These are phyloP conservation scores for Solanum bulbocastanum DNA, from an alignment of 257 asterid genomes.

Conservation along the genomic window DNA sequence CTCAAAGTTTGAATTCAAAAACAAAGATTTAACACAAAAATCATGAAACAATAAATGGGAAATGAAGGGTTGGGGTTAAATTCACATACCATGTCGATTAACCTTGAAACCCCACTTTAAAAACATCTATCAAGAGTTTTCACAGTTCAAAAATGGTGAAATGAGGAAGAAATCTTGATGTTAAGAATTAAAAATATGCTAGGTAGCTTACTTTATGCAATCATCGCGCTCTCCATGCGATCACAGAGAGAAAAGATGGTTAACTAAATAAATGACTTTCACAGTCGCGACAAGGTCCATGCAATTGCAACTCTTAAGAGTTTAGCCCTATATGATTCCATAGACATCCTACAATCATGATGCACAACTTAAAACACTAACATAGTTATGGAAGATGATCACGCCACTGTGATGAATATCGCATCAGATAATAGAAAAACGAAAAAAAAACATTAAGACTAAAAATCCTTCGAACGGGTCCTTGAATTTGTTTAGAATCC, in stretches of 20 bases:
- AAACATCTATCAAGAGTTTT: not conserved
- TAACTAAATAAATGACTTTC: too few relatives aligned
- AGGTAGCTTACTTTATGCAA: not conserved
- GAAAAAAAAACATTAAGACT: too few relatives aligned
- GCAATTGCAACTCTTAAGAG: not conserved
- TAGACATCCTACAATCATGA: too few relatives aligned
- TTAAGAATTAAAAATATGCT: too few relatives aligned
- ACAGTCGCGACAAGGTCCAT: not conserved
- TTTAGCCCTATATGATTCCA: not conserved
- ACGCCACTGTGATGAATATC: not conserved
- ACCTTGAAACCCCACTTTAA: not conserved
- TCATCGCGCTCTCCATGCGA: not conserved
- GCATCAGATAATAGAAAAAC: not conserved
- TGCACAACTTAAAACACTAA: not conserved
- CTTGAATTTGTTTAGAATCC: not conserved
- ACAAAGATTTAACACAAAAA: too few relatives aligned
- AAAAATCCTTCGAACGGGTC: not conserved
- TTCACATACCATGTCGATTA: not conserved
- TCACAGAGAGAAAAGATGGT: not conserved
- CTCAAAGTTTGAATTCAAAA: too few relatives aligned
- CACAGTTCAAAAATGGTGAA: not conserved
- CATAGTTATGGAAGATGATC: not conserved
- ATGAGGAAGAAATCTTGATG: not conserved
- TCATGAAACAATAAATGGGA: not conserved
- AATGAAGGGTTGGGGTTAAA: not conserved